Conservation (phyloP, 805 yeast genomes). For the Lipomyces starkeyi region DNA sequence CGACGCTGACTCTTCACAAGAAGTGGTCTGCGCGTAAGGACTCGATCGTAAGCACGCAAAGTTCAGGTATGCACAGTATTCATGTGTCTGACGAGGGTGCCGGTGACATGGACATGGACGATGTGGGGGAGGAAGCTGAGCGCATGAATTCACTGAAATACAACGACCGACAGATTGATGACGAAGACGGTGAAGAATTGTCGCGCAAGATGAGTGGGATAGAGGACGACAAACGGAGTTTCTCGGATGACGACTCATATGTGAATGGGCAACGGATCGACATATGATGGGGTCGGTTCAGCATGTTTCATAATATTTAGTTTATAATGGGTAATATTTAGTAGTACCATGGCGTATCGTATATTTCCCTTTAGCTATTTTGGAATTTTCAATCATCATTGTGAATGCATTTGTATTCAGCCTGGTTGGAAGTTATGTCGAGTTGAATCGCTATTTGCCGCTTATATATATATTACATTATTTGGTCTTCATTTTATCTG, state of each 20-base stretch:
- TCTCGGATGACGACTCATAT: slow-evolving; percentile 77
- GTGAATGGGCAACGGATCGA: slow-evolving; percentile 87
- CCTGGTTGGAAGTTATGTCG: neutral
- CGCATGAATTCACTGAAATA: slow-evolving; percentile 17
- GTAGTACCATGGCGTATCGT: slow-evolving; percentile 9
- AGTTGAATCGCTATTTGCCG: neutral
- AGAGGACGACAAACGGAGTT: slow-evolving; percentile 55
- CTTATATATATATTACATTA: neutral
- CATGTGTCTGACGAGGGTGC: slow-evolving; percentile 5
- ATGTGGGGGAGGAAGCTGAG: neutral
- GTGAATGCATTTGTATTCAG: neutral
- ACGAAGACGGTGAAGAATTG: slow-evolving; percentile 54
- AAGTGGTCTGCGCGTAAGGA: slow-evolving; percentile 6
- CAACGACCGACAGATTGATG: slow-evolving; percentile 82
- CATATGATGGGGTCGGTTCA: slow-evolving; percentile 51
- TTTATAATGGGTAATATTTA: neutral
- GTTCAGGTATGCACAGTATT: neutral
- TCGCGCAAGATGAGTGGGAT: slow-evolving; percentile 38
- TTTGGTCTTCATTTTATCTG: neutral
- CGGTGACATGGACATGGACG: slow-evolving; percentile 25
- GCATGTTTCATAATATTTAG: neutral
- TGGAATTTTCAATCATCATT: neutral
- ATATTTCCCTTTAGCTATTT: neutral
- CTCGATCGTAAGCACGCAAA: slow-evolving; percentile 5
- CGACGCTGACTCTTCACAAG: slow-evolving; percentile 10